Evolutionary conservation across 345 rosid species (phyloP).

Genomic region (Punica granatum): DNA sequence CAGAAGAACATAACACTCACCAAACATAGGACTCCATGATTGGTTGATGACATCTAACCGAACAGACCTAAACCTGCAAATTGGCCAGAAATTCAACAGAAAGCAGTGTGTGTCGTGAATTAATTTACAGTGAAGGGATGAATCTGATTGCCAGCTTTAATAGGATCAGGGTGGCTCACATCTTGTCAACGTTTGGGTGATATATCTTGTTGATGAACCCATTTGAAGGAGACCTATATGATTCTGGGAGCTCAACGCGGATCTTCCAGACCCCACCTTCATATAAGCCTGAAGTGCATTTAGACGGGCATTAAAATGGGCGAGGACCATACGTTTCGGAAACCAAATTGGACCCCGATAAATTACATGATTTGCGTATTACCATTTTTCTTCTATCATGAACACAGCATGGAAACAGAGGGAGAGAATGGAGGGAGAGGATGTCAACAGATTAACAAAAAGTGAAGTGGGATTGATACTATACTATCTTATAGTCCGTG

Average conservation of each 20-base stretch:
- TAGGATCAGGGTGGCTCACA: constrained; percentile 30
- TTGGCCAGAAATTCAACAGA: background rate
- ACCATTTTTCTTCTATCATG: background rate
- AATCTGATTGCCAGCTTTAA: background rate
- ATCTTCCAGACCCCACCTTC: constrained; percentile 75
- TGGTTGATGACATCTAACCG: constrained; percentile 75
- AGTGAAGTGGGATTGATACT: constrained; percentile 10
- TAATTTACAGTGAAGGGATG: background rate
- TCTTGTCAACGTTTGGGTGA: constrained; percentile 73
- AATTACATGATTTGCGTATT: too few relatives aligned
- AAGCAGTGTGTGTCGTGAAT: background rate
- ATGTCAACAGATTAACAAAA: background rate
- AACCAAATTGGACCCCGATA: background rate
- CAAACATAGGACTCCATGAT: constrained; percentile 83
- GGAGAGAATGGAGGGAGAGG: background rate
- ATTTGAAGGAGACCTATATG: constrained; percentile 65
- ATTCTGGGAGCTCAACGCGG: constrained; percentile 71
- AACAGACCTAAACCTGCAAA: constrained; percentile 57
- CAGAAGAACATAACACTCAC: constrained; percentile 22
- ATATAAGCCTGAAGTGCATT: constrained; percentile 42
- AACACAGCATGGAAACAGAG: background rate
- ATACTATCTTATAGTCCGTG: constrained; percentile 74
- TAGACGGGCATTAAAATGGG: background rate
- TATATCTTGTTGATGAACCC: constrained; percentile 71
- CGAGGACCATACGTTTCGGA: background rate